Evolutionary conservation across 2,329 filamentous ascomycete species (phyloP).

Genomic region (Aspergillus sclerotialis): DNA sequence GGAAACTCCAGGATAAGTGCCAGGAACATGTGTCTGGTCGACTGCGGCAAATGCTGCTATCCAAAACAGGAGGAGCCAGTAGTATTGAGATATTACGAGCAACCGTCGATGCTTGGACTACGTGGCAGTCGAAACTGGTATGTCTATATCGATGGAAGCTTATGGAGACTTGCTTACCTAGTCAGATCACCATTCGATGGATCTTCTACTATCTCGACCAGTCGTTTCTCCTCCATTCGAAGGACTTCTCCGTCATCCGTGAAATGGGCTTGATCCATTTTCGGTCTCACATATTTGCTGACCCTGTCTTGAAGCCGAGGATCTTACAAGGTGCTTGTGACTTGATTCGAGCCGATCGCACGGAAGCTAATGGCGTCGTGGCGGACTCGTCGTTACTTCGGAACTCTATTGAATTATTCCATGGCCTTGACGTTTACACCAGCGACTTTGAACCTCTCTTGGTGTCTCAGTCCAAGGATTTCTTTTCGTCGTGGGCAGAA

Average conservation of each 20-base stretch:
- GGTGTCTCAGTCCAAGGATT: constrained; percentile 59
- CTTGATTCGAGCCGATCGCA: constrained; percentile 66
- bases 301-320: constrained; percentile 45
- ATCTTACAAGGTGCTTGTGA: constrained; percentile 67
- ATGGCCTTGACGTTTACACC: constrained; percentile 75
- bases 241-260: constrained; percentile 64
- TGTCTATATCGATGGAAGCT: constrained; percentile 19
- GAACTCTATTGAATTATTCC: constrained; percentile 72
- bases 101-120: constrained; percentile 60
- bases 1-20: constrained; percentile 59
- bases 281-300: constrained; percentile 52
- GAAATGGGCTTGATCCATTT: constrained; percentile 76
- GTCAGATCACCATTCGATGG: constrained; percentile 67
- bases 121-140: constrained; percentile 73
- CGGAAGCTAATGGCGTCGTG: constrained; percentile 40
- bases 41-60: constrained; percentile 54
- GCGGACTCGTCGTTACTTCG: constrained; percentile 62
- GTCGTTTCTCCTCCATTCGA: constrained; percentile 72
- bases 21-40: constrained; percentile 53
- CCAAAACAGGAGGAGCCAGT: constrained; percentile 46
- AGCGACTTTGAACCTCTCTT: constrained; percentile 73
- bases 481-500: constrained; percentile 63
- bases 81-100: constrained; percentile 59
- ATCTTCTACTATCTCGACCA: constrained; percentile 94
- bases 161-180: not conserved